A percentile compares a stretch with the other conserved stretches of the same genome.
phyloP scores from a whole-genome alignment of 495 filamentous ascomycete species.

The Penicillium pulvis region DNA sequence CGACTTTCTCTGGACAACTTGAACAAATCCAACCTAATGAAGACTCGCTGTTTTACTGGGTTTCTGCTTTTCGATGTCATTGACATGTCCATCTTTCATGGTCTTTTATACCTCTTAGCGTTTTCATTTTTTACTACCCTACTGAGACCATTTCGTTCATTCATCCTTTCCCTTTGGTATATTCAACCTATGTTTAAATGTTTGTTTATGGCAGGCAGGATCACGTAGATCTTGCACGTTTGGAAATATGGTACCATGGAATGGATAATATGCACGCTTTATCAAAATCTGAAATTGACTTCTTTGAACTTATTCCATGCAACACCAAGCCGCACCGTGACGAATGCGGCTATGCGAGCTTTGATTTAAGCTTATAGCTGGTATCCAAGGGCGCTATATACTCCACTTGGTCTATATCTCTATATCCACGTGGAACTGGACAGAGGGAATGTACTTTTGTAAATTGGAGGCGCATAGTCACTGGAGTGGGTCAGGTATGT shows the following conservation, averaged over 20 bases:
- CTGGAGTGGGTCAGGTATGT: too few relatives aligned
- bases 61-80: background rate
- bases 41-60: slow-evolving; percentile 6
- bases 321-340: background rate
- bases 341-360: too few relatives aligned
- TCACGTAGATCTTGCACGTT: background rate
- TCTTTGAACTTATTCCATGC: too few relatives aligned
- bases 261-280: background rate
- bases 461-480: too few relatives aligned
- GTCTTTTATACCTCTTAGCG: slow-evolving; percentile 1
- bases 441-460: too few relatives aligned
- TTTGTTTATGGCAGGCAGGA: background rate
- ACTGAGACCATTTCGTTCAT: too few relatives aligned
- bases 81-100: background rate
- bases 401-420: background rate
- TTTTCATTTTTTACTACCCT: background rate
- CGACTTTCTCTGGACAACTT: slow-evolving; percentile 18
- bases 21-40: slow-evolving; percentile 19
- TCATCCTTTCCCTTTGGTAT: background rate
- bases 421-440: slow-evolving; percentile 5
- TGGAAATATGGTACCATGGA: background rate
- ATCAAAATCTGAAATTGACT: background rate
- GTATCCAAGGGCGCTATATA: background rate
- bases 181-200: background rate
- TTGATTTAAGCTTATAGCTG: too few relatives aligned